Evolutionary conservation across 495 filamentous ascomycete species (phyloP).

Genomic region (Lasiosphaeriaceae sp.): DNA sequence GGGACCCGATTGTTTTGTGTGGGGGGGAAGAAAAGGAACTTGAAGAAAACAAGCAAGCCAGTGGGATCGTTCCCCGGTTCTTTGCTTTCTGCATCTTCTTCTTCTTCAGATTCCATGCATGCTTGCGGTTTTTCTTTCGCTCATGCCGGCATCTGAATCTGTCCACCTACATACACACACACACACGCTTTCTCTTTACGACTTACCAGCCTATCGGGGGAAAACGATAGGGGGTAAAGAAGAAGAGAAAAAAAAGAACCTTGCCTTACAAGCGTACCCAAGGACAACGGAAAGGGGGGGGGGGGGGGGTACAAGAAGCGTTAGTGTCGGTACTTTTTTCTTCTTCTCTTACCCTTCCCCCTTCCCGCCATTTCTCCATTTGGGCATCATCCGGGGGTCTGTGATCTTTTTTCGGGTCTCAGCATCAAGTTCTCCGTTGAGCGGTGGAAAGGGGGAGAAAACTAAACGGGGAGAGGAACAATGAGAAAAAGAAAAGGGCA

Average conservation of each 20-base stretch:
- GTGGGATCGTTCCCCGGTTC: slow-evolving; percentile 21
- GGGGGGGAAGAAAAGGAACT: background rate
- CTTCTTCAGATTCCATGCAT: background rate
- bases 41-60: too few relatives aligned
- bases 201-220: background rate
- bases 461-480: background rate
- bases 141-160: background rate
- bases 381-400: background rate
- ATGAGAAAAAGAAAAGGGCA: background rate
- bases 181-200: background rate
- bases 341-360: background rate
- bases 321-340: background rate
- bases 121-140: background rate
- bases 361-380: background rate
- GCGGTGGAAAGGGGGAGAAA: background rate
- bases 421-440: background rate
- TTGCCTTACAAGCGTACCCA: background rate
- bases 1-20: background rate
- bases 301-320: too few relatives aligned
- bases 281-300: background rate
- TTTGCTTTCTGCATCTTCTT: slow-evolving; percentile 4
- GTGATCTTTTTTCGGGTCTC: background rate
- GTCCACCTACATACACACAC: background rate
- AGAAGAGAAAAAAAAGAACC: background rate
- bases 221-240: background rate